Percentiles rank a stretch among this genome's conserved stretches.
Conservation (phyloP, 2,329 filamentous ascomycete species). For the Diaporthe citrichinensis region DNA sequence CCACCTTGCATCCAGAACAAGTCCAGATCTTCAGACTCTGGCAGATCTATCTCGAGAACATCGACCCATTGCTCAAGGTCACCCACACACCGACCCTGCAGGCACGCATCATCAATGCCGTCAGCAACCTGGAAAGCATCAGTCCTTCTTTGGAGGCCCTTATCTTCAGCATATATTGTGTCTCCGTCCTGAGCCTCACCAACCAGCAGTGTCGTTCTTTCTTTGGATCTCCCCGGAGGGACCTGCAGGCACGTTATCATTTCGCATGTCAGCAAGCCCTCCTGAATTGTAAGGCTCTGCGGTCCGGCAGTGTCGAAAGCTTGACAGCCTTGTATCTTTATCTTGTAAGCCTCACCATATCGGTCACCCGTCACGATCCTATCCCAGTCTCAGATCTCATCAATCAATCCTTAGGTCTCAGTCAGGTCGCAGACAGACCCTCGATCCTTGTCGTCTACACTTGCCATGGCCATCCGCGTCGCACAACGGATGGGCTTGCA, state of each 20-base stretch:
- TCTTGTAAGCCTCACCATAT: conserved; percentile 56
- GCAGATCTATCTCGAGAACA: conserved; percentile 71
- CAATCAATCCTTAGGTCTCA: conserved; percentile 58
- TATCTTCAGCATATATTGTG: conserved; percentile 67
- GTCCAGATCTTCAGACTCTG: conserved; percentile 65
- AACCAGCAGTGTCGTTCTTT: conserved; percentile 58
- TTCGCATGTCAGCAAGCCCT: conserved; percentile 68
- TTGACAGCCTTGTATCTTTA: conserved; percentile 71
- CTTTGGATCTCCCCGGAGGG: conserved; percentile 57
- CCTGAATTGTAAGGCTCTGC: conserved; percentile 63
- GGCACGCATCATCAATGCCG: conserved; percentile 64
- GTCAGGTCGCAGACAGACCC: conserved; percentile 59
- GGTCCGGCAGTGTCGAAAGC: conserved; percentile 64
- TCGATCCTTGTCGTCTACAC: conserved; percentile 64
- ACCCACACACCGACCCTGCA: conserved; percentile 70
- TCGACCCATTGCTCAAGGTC: conserved; percentile 72
- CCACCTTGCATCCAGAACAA: conserved; percentile 63
- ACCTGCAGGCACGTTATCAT: conserved; percentile 60
- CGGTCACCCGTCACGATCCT: no score
- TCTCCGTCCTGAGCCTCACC: conserved; percentile 58
- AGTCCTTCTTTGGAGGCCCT: conserved; percentile 64
- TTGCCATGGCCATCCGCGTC: conserved; percentile 69
- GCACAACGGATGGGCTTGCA: conserved; percentile 70
- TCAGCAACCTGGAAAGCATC: conserved; percentile 56
- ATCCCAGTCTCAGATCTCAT: not conserved